Evolutionary conservation across 164 flowering plant genomes (phyloP), one percentile per base, ranked within the genome.

Genomic region (Cinnamomum micranthum): DNA sequence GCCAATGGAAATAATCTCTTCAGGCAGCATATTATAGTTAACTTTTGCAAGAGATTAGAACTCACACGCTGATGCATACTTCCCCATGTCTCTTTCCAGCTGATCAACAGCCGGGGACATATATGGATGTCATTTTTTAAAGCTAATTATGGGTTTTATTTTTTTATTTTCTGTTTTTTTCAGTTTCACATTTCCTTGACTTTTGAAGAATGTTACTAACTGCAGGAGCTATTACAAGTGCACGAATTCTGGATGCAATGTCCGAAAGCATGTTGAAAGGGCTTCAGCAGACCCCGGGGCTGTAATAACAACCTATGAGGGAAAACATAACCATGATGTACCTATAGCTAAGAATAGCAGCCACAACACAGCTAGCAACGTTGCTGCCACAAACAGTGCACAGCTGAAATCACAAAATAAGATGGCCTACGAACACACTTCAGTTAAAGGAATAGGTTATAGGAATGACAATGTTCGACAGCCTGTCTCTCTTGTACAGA

Each of bases 191-290:
- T 41, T 7, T 0, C 47, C 47, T 55, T 55, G 5, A 55, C n/a
- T 55, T 15, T 20, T 55, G n/a, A 55, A 55, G 60, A 14, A 55
- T 55, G n/a, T 14, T 76, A 76, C 47, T 71, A 2, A 78, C 14
- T 70, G 27, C 89, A 94, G 97, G 95, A 91, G 97, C 81, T 93
- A 92, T 75, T 95, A 93, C 83, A 90, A 88, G 80, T 92, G 97
- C 83, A 92, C 99, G 2, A 84, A 68, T 73, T 78, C 84, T 1
- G 95, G 97, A 28, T 93, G 99, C 81, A 90, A 86, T 79, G 97
- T 95, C 51, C 94, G 97, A 1, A 95, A 93, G 80, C 99, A 95
- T 79, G 97, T 93, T 6, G 98, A 95, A 82, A 88, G 98, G 81
- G 92, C 97, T 73, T 82, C 97, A 69, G 78, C 89, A 4, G 99